Evolutionary conservation across 2,329 filamentous ascomycete genomes (phyloP).

Genomic region (Cordyceps cateniannulata): DNA sequence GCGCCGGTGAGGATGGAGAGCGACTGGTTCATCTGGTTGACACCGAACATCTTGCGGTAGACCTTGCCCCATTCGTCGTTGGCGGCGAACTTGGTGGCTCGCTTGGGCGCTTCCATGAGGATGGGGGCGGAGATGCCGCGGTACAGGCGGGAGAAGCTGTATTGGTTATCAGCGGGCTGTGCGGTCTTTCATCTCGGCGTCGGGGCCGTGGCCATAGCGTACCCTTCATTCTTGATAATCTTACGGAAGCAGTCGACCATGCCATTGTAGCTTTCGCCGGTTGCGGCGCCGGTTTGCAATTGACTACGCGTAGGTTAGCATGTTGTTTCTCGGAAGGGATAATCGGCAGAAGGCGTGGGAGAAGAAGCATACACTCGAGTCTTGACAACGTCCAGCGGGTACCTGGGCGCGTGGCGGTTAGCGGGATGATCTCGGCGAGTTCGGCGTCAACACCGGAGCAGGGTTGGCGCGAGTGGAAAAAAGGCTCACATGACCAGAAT

Average conservation of each 20-base stretch:
- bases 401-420: slow-evolving; percentile 51
- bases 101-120: slow-evolving; percentile 90
- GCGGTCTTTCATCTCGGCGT: neutral
- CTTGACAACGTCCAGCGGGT: slow-evolving; percentile 97
- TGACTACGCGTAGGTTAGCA: slow-evolving; percentile 51
- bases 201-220: slow-evolving; percentile 19
- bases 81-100: slow-evolving; percentile 96
- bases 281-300: slow-evolving; percentile 70
- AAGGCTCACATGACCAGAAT: slow-evolving; percentile 74
- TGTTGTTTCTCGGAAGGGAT: slow-evolving; percentile 2
- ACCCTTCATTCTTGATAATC: slow-evolving; percentile 95
- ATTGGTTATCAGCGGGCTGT: slow-evolving; percentile 3
- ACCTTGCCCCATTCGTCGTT: slow-evolving; percentile 98
- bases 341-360: neutral
- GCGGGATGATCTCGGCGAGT: slow-evolving; percentile 15
- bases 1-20: slow-evolving; percentile 91
- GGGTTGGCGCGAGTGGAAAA: neutral
- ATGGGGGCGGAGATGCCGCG: slow-evolving; percentile 94
- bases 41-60: slow-evolving; percentile 81
- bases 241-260: slow-evolving; percentile 98
- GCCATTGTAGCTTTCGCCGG: slow-evolving; percentile 85
- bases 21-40: slow-evolving; percentile 81
- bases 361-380: slow-evolving; percentile 73
- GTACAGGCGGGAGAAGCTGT: slow-evolving; percentile 81
- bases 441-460: slow-evolving; percentile 6